phyloP scores from a whole-genome alignment of 2,329 filamentous ascomycete genomes.

The Thielaviopsis punctulata region DNA sequence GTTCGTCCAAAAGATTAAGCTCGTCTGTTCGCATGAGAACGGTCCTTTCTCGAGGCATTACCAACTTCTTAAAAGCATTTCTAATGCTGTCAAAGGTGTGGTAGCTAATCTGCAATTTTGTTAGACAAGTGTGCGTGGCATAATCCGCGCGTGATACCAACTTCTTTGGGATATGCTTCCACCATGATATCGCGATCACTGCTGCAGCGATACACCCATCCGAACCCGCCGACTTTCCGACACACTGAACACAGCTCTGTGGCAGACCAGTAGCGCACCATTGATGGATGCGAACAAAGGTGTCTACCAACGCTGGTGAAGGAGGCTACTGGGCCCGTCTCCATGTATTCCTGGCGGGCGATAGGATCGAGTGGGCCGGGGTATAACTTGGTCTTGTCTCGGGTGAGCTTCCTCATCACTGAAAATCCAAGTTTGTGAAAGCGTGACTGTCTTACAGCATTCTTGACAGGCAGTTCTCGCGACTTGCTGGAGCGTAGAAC shows the following conservation, averaged over 20 bases:
- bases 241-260: conserved; percentile 24
- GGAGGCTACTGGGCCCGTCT: background rate
- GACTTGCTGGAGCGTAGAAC: background rate
- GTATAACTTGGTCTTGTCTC: conserved; percentile 1
- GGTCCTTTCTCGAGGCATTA: conserved; percentile 23
- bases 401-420: background rate
- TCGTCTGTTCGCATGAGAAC: conserved; percentile 25
- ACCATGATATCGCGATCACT: conserved; percentile 38
- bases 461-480: background rate
- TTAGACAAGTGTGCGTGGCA: conserved; percentile 6
- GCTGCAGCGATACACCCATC: conserved; percentile 59
- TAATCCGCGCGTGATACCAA: conserved; percentile 12
- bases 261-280: conserved; percentile 5
- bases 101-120: conserved; percentile 13
- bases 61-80: conserved; percentile 17
- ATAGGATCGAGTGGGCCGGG: background rate
- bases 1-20: conserved; percentile 29
- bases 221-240: conserved; percentile 34
- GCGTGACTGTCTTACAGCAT: background rate
- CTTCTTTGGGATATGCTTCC: conserved; percentile 16
- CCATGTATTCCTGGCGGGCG: background rate
- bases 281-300: background rate
- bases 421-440: background rate
- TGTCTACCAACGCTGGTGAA: background rate
- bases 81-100: conserved; percentile 22